These are phyloP conservation scores for Rhodotorula babjevae DNA, from an alignment of 768 basidiomycete genomes.

Conservation along the genomic window DNA sequence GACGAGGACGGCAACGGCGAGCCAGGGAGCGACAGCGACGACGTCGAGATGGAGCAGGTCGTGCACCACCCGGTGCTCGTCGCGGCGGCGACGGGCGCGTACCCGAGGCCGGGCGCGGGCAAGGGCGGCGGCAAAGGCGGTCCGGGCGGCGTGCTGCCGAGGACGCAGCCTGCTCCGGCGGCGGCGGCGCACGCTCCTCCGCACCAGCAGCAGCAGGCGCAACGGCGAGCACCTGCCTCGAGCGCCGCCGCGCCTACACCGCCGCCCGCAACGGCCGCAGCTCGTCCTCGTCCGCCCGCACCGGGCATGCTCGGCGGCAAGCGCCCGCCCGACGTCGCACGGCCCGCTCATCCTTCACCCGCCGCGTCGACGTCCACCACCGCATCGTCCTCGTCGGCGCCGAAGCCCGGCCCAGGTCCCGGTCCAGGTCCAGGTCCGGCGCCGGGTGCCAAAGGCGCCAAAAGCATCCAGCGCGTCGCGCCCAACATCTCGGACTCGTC, in stretches of 20 bases:
- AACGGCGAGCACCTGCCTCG: neutral
- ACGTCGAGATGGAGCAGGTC: neutral
- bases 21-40: neutral
- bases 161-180: no score
- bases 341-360: neutral
- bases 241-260: neutral
- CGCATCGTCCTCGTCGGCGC: neutral
- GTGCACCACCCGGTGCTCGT: neutral
- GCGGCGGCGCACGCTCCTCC: neutral
- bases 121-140: neutral
- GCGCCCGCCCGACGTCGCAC: neutral
- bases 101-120: no score
- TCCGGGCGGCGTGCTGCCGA: no score
- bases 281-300: neutral
- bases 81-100: no score
- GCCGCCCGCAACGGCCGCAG: neutral
- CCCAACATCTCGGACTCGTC: conserved; percentile 5
- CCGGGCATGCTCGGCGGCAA: neutral
- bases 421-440: neutral
- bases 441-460: neutral
- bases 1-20: conserved; percentile 1
- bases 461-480: neutral
- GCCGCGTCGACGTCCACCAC: neutral
- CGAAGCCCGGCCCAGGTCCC: no score
- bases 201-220: no score